Evolutionary conservation across 257 asterid species (phyloP), one percentile per base, ranked within the genome.

Genomic region (Primulina tabacum): DNA sequence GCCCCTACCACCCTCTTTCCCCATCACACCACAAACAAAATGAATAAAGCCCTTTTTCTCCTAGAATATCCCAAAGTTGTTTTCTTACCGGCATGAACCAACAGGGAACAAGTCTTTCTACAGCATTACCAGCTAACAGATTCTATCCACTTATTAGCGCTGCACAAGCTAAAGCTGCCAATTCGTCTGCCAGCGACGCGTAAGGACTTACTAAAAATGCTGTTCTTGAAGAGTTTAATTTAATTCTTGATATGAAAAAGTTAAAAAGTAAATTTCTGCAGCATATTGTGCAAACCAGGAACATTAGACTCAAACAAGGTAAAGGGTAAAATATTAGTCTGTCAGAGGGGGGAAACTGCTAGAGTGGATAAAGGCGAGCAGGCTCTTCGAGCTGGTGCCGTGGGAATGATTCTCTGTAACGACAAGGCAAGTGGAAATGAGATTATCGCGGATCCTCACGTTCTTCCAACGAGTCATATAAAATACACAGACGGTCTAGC

Each of bases 241-340:
- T 18, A 6, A 17, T 26, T 32, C 14, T 26, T 62, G 60, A 37
- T 12, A 10, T 2, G 43, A 2, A 20, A 18, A 21, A 5, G 24
- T 58, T 7, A 26, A n/a, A n/a, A 8, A 1, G 0, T 55, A 3
- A 4, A n/a, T 16, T 78, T 28, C 71, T 67, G 68, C 86, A 90
- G 96, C 60, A 6, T 38, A 8, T 72, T 77, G 3, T 92, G 97
- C 69, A 53, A 11, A 29, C 9, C 30, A 0, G 79, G 77, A 2
- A 64, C 83, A 0, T 66, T 92, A 53, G 91, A 92, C 61, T 59
- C 84, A 0, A 12, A 43, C 8, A 86, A 83, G 64, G 91, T 65
- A 57, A 67, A 79, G 67, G 97, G 92, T 2, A 88, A 87, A 26
- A 82, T 92, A 24, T 69, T 92, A 7, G 87, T 82, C 1, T 92